Base-by-base conservation (phyloP, 495 filamentous ascomycete species). In the Pseudevernia furfuracea region DNA sequence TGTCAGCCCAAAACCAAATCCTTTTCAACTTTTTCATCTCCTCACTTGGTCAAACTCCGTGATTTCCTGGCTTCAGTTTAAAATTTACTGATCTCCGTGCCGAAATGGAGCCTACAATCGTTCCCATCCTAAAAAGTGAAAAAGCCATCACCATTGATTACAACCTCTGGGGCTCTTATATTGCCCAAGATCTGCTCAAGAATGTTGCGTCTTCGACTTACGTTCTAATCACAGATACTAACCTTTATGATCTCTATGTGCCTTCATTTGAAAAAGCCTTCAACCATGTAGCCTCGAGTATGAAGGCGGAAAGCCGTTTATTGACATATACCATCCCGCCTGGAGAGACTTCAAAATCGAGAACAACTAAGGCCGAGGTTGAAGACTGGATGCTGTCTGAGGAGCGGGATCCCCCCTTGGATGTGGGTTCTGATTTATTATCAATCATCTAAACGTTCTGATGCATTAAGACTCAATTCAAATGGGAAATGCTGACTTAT, bases 371-470 rank as follows among this genome's bases (percentile, higher is more conserved):
- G 75, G 93, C 88, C 56, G 89, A 92, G 71, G 90, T 97, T 66
- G 92, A 97, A 73, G 92, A 97, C 78, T 98, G 95, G 95, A 89
- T 98, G 88, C 81, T 97, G 58, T 84, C 87, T 65, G 84, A 97
- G 64, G 77, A 86, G 84, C 67, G 70, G 58, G 77, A 69, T 60
- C 80, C 80, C 12, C 80, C 80, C 10, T 21, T 55, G 30, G 52
- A 55, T 55, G 52, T 55, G 17, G 34, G 52, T 55, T 5, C 7
- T 21, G 52, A 21, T 34, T 21, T 6, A 2, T 21, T 1, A 34
- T 10, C n/a, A 0, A 34, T 21, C 30, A 19, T 32, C 15, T 11
- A 34, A 55, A 32, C 1, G 9, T 1, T 32, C 15, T 55, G 52
- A 55, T 55, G 5, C 17, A 34, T 55, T 17, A 21, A 30, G 12